Conservation (phyloP, 2,329 filamentous ascomycete genomes). For the Clonostachys rosea region DNA sequence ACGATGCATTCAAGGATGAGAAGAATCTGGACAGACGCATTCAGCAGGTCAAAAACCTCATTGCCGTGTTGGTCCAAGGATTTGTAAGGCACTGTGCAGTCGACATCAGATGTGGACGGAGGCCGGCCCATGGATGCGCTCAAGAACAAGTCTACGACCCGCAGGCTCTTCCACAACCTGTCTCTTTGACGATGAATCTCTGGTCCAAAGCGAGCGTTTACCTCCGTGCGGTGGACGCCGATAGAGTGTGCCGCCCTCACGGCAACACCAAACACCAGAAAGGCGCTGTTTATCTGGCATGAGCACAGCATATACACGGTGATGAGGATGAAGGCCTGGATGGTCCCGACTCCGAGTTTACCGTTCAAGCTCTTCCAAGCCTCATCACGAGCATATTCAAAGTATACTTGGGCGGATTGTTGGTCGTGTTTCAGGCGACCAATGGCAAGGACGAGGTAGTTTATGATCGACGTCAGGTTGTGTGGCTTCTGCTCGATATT, state of each 20-base stretch:
- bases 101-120: constrained; percentile 46
- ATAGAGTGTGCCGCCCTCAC: constrained; percentile 48
- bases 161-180: constrained; percentile 48
- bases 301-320: constrained; percentile 50
- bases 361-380: constrained; percentile 38
- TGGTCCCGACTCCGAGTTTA: constrained; percentile 41
- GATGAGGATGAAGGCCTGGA: constrained; percentile 44
- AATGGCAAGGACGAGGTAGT: constrained; percentile 46
- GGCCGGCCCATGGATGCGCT: constrained; percentile 50
- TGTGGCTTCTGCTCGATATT: constrained; percentile 20
- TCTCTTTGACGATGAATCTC: constrained; percentile 38
- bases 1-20: constrained; percentile 45
- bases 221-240: constrained; percentile 47
- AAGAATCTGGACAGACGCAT: constrained; percentile 48
- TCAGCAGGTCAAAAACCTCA: constrained; percentile 33
- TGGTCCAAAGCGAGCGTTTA: constrained; percentile 44
- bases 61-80: constrained; percentile 26
- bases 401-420: constrained; percentile 34
- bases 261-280: constrained; percentile 48
- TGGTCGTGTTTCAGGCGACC: constrained; percentile 37
- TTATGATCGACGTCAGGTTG: constrained; percentile 33
- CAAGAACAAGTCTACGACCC: constrained; percentile 45
- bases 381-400: constrained; percentile 41
- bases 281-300: constrained; percentile 50
- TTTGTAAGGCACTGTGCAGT: constrained; percentile 47